Evolutionary conservation across 805 yeast species (phyloP), one percentile per base, ranked within the genome.

Genomic region (Ogataea methanolica): DNA sequence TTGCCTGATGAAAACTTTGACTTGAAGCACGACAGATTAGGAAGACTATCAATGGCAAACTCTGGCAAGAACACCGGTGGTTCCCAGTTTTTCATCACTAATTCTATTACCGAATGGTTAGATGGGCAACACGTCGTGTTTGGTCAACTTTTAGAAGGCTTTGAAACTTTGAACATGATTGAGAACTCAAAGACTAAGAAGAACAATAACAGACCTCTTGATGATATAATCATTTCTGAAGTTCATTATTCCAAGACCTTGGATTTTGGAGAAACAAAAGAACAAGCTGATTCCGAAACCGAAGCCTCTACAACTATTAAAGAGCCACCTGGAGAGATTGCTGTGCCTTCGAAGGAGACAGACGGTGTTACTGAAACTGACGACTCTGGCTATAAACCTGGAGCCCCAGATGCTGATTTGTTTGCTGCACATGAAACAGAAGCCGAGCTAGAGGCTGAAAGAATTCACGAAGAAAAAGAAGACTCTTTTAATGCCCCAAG

Each of bases 1-100:
- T 83, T 89, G 60, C 74, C 71, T 4, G 97, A 90, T 65, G 97
- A 90, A 74, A 86, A 82, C 64, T 76, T 76, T 49, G 50, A 49
- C 15, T 51, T 75, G 53, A 72, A 70, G 57, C 80, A 75, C 61
- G 77, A 74, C 63, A 67, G 71, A 58, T 60, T 65, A 8, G 77
- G 77, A 55, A 58, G 80, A 48, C 61, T 76, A 47, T 66, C 76
- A 14, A 76, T 76, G 78, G 81, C 80, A 47, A 76, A 76, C 51
- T 63, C 76, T 9, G 80, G 80, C 36, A 70, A 63, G 41, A 68
- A 75, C 61, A 72, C 80, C 69, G 83, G 81, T 53, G 88, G 86
- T 4, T 78, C 87, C 12, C 88, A 82, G 59, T 85, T 84, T 59
- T 82, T 82, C 60, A 82, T 86, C 60, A 82, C 88, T 39, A 76